Percentiles rank a stretch among this genome's conserved stretches.
Conservation (phyloP, 164 flowering plant species). For the Cinnamomum chago region DNA sequence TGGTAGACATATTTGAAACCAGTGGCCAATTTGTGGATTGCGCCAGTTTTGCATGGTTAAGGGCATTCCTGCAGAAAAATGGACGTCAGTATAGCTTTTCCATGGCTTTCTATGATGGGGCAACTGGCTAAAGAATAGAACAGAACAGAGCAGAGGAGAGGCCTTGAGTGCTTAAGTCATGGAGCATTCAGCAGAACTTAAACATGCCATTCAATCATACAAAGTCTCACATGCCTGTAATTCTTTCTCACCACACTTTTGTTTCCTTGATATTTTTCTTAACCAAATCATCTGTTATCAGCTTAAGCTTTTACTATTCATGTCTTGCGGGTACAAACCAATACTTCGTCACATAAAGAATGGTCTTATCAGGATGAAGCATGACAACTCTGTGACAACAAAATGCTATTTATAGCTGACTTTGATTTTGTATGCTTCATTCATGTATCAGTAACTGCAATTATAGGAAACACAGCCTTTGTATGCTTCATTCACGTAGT, state of each 20-base stretch:
- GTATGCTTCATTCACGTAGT: too few species aligned
- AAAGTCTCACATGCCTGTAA: conserved; percentile 71
- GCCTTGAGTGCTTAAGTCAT: conserved; percentile 74
- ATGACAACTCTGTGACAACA: conserved; percentile 42
- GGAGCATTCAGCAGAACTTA: conserved; percentile 76
- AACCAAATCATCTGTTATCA: background rate
- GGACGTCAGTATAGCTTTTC: background rate
- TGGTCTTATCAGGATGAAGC: conserved; percentile 84
- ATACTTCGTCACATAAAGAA: conserved; percentile 78
- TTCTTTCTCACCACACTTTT: background rate
- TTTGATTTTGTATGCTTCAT: background rate
- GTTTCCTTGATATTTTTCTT: background rate
- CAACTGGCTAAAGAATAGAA: conserved; percentile 69
- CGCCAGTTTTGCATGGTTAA: background rate
- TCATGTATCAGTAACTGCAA: too few species aligned
- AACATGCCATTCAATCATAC: conserved; percentile 72
- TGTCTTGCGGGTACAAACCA: conserved; percentile 75
- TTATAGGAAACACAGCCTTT: too few species aligned
- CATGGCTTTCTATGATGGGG: conserved; percentile 30
- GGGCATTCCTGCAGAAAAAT: too few species aligned
- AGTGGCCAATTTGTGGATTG: too few species aligned
- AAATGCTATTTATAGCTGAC: background rate
- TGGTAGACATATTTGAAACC: too few species aligned
- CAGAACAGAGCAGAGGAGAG: conserved; percentile 50
- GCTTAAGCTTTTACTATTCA: background rate